phyloP scores from a whole-genome alignment of 176 grass and related monocot genomes.

The Dactylis glomerata region DNA sequence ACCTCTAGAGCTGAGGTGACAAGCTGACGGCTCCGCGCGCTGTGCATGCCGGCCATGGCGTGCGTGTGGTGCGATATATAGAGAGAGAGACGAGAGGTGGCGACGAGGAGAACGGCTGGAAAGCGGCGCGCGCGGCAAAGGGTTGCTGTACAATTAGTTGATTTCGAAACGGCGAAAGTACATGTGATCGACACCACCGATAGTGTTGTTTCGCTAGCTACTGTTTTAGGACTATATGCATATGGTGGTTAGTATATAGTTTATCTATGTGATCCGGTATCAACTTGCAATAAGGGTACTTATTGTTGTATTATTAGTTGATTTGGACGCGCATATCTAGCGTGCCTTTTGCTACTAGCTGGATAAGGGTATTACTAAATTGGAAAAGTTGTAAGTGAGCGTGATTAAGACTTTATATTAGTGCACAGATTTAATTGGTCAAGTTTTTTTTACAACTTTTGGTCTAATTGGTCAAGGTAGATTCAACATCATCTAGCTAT shows the following conservation, averaged over 20 bases:
- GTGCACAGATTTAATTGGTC: neutral
- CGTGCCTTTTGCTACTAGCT: neutral
- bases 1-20: constrained; percentile 7
- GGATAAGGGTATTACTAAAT: constrained; percentile 9
- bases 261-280: constrained; percentile 21
- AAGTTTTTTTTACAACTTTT: neutral
- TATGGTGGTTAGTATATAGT: neutral
- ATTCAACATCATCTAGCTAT: neutral
- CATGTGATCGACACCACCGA: constrained; percentile 16
- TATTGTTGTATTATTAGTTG: constrained; percentile 2
- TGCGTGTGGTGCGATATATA: constrained; percentile 16
- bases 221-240: neutral
- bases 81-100: neutral
- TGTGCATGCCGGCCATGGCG: neutral
- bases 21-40: neutral
- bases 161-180: constrained; percentile 25
- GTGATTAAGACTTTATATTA: neutral
- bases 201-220: constrained; percentile 22
- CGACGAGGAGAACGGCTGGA: neutral
- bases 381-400: too few relatives aligned
- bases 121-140: constrained; percentile 22
- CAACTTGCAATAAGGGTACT: constrained; percentile 20
- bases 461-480: neutral
- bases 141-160: too few relatives aligned
- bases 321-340: constrained; percentile 19